These are phyloP conservation scores for Fusarium sp. DNA, from an alignment of 2,329 filamentous ascomycete genomes.

Conservation along the genomic window DNA sequence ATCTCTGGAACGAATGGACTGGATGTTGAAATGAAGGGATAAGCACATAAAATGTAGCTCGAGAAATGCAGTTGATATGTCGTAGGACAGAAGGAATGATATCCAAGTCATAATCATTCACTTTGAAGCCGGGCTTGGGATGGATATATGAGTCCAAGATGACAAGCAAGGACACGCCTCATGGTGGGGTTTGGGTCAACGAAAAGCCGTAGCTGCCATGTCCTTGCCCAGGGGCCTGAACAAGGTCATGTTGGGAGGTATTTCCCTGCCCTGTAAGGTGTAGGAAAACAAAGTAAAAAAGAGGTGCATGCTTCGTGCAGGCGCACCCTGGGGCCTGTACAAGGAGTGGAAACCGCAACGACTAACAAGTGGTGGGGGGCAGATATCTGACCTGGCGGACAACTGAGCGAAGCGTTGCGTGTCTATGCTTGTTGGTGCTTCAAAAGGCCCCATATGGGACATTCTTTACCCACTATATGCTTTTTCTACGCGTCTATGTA, in stretches of 20 bases:
- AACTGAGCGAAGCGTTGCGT: slow-evolving; percentile 42
- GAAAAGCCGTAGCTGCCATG: slow-evolving; percentile 38
- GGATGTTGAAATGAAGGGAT: slow-evolving; percentile 18
- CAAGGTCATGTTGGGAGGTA: slow-evolving; percentile 37
- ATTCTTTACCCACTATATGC: slow-evolving; percentile 24
- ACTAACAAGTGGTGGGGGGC: slow-evolving; percentile 38
- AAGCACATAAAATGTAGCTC: slow-evolving; percentile 19
- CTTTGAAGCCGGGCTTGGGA: slow-evolving; percentile 35
- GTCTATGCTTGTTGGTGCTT: slow-evolving; percentile 45
- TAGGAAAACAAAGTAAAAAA: slow-evolving; percentile 55
- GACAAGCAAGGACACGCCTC: slow-evolving; percentile 35
- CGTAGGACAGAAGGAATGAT: slow-evolving; percentile 25
- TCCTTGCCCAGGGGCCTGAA: slow-evolving; percentile 43
- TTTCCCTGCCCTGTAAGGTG: slow-evolving; percentile 38
- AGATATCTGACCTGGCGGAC: slow-evolving; percentile 33
- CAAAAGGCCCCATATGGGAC: slow-evolving; percentile 35
- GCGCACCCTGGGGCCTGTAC: slow-evolving; percentile 40
- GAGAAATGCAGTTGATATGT: slow-evolving; percentile 16
- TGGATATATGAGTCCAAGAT: slow-evolving; percentile 45
- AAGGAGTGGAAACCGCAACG: slow-evolving; percentile 39
- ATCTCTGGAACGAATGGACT: slow-evolving; percentile 11
- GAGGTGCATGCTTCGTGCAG: slow-evolving; percentile 32
- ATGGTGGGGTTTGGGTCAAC: slow-evolving; percentile 38
- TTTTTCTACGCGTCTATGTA: background rate
- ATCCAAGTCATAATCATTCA: slow-evolving; percentile 11